Evolutionary conservation across 2,329 filamentous ascomycete genomes (phyloP).

Genomic region (Apiospora sp.): DNA sequence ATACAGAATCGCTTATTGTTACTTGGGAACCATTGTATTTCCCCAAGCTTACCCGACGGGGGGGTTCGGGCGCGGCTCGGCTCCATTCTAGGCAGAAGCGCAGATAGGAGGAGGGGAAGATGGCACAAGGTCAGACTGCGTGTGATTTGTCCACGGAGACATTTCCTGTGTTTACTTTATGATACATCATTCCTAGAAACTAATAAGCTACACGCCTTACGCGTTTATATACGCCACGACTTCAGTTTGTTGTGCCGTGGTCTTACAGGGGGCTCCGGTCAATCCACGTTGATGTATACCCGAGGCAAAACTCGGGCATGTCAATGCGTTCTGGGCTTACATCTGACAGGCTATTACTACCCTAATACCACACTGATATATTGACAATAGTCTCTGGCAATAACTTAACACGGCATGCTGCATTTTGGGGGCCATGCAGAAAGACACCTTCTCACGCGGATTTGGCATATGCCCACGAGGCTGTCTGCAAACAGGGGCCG

Average conservation of each 20-base stretch:
- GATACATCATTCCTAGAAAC: background rate
- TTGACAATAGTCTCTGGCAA: background rate
- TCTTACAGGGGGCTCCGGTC: background rate
- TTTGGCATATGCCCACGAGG: background rate
- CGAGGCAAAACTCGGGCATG: background rate
- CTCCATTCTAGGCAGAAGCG: slow-evolving; percentile 20
- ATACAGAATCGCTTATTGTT: background rate
- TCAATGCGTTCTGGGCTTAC: background rate
- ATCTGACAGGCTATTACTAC: background rate
- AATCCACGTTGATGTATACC: background rate
- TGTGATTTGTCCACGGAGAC: background rate
- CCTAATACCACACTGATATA: background rate
- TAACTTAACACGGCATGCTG: background rate
- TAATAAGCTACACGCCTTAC: background rate
- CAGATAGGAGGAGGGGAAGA: slow-evolving; percentile 7
- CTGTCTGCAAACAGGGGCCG: background rate
- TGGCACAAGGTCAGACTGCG: background rate
- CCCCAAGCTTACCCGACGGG: background rate
- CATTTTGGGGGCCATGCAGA: background rate
- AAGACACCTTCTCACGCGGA: background rate
- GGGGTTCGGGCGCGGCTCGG: background rate
- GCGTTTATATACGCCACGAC: background rate
- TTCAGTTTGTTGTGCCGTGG: background rate
- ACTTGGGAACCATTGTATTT: background rate
- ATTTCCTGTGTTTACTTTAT: background rate